phyloP scores from a whole-genome alignment of 805 yeast genomes.

The Candida mattraensis region DNA sequence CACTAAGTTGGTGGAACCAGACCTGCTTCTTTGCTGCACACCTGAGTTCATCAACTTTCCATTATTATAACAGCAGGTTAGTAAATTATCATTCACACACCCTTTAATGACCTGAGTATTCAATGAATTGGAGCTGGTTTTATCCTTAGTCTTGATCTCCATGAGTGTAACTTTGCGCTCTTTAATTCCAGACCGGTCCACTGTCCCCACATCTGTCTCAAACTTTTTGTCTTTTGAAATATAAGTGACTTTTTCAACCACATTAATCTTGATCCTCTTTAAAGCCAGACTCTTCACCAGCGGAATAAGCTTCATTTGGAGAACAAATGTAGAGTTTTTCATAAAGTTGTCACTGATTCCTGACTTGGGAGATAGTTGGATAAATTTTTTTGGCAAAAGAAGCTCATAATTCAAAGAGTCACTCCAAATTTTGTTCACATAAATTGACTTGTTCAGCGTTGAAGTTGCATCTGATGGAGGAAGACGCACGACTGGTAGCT shows the following conservation, averaged over 20 bases:
- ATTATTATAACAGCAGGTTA: slow-evolving; percentile 53
- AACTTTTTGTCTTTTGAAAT: slow-evolving; percentile 52
- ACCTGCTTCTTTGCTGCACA: slow-evolving; percentile 17
- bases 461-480: slow-evolving; percentile 60
- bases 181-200: slow-evolving; percentile 34
- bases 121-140: slow-evolving; percentile 35
- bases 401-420: slow-evolving; percentile 69
- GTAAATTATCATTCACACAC: slow-evolving; percentile 59
- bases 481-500: slow-evolving; percentile 50
- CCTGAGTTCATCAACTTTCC: slow-evolving; percentile 15
- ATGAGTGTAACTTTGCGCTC: slow-evolving; percentile 60
- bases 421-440: slow-evolving; percentile 74
- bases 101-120: slow-evolving; percentile 60
- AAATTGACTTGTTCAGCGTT: slow-evolving; percentile 68
- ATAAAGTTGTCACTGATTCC: slow-evolving; percentile 24
- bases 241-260: slow-evolving; percentile 66
- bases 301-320: slow-evolving; percentile 68
- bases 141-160: slow-evolving; percentile 61
- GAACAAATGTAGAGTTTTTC: slow-evolving; percentile 34
- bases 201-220: slow-evolving; percentile 52
- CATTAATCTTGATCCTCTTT: slow-evolving; percentile 63
- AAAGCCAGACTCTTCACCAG: slow-evolving; percentile 58
- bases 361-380: slow-evolving; percentile 59
- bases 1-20: slow-evolving; percentile 17
- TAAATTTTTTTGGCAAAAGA: slow-evolving; percentile 67